A percentile compares a stretch with the other conserved stretches of the same genome.
phyloP scores from a whole-genome alignment of 2,329 filamentous ascomycete species.

The Fusarium veterinarium region DNA sequence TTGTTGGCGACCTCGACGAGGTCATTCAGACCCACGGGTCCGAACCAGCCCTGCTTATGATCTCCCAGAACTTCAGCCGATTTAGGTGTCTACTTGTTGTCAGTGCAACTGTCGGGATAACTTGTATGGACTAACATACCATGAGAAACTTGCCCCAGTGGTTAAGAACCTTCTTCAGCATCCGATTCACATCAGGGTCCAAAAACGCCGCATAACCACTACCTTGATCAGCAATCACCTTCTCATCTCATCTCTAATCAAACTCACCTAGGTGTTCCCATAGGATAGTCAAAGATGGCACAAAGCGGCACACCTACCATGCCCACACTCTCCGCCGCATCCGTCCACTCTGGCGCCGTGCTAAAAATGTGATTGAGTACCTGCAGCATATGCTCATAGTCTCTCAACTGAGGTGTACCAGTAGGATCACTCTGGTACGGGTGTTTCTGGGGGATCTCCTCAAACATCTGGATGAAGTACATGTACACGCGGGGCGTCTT shows the following conservation, averaged over 20 bases:
- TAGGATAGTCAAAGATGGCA: slow-evolving; percentile 66
- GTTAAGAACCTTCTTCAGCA: slow-evolving; percentile 66
- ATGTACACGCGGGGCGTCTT: slow-evolving; percentile 72
- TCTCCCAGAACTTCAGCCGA: slow-evolving; percentile 63
- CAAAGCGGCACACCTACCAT: slow-evolving; percentile 66
- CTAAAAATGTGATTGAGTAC: slow-evolving; percentile 71
- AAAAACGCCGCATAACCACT: slow-evolving; percentile 64
- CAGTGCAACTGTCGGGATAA: neutral
- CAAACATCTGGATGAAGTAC: slow-evolving; percentile 75
- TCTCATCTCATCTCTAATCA: neutral
- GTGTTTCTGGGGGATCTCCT: slow-evolving; percentile 70
- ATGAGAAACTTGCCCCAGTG: slow-evolving; percentile 66
- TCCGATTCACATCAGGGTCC: slow-evolving; percentile 65
- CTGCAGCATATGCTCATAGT: slow-evolving; percentile 74
- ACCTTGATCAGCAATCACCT: neutral
- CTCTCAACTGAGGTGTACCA: slow-evolving; percentile 70
- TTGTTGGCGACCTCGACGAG: slow-evolving; percentile 64
- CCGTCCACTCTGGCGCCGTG: slow-evolving; percentile 64
- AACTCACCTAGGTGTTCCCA: slow-evolving; percentile 62
- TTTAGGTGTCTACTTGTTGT: slow-evolving; percentile 55
- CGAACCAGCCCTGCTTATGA: slow-evolving; percentile 65
- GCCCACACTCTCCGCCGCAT: slow-evolving; percentile 61
- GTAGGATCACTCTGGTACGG: slow-evolving; percentile 72
- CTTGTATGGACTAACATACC: slow-evolving; percentile 45
- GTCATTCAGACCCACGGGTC: slow-evolving; percentile 58